Evolutionary conservation across 2,329 filamentous ascomycete species (phyloP), one percentile per base, ranked within the genome.

Genomic region (Fonsecaea multimorphosa): DNA sequence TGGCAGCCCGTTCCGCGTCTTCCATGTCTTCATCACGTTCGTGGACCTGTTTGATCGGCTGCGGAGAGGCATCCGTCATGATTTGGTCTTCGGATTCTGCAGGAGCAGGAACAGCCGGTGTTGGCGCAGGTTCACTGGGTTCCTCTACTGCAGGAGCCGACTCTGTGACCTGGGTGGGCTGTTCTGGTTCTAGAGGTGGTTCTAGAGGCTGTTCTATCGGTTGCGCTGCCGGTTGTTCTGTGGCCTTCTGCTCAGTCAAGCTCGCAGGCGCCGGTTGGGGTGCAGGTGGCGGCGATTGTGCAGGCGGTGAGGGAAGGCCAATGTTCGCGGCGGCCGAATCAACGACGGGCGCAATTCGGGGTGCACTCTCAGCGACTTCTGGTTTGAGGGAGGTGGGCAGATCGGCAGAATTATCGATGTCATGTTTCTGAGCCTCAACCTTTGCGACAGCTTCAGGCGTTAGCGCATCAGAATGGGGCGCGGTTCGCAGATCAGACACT

Each of bases 11-110:
- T 69, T 92, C 75, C n/a, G 75, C 80, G 22, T 83, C 81, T 19
- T 70, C 72, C 12, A 68, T 80, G 69, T 96, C 92, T 3, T 92
- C 89, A 65, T 96, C 92, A 14, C 93, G 89, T 71, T 89, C 90
- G 11, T 92, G 88, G 1, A 91, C 84, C 12, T 90, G 75, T 78
- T 93, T 94, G 2, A 76, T 76, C 2, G 80, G 78, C 1, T 81
- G 80, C 31, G 78, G 73, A 0, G 84, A 81, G 1, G 80, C 84
- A 68, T 87, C 86, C n/a, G 76, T 74, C 85, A 87, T 87, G 46
- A 80, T 76, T 11, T 84, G 77, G 64, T 87, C 85, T 44, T 68
- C 67, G 14, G 68, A 65, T 11, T 67, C 51, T 27, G 74, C 52
- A 58, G 58, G 19, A 63, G 69, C 49, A 44, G 66, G 65, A 16